These are phyloP conservation scores for Mycena kentingensis DNA, from an alignment of 768 basidiomycete genomes.

Conservation along the genomic window DNA sequence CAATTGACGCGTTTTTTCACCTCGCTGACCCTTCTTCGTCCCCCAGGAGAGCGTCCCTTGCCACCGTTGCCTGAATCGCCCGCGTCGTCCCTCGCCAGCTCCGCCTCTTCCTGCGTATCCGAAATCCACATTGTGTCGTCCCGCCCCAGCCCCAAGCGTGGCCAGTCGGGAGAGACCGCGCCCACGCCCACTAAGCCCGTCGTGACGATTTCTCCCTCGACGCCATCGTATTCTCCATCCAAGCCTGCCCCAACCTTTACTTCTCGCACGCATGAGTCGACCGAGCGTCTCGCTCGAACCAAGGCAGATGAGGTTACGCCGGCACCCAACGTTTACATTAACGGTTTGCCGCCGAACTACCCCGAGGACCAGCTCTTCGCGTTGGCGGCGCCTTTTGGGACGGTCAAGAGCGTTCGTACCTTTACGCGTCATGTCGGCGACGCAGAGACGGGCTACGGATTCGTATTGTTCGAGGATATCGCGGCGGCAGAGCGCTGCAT, in stretches of 20 bases:
- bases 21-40: conserved; percentile 6
- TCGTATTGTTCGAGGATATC: conserved; percentile 53
- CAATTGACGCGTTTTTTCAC: not conserved
- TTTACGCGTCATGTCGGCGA: conserved; percentile 84
- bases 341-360: conserved; percentile 81
- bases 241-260: too few species aligned
- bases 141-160: not conserved
- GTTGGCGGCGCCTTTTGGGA: conserved; percentile 71
- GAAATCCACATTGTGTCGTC: not conserved
- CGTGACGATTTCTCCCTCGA: not conserved
- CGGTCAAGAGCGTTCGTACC: conserved; percentile 75
- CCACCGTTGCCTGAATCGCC: conserved; percentile 15
- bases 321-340: conserved; percentile 86
- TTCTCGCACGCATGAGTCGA: too few species aligned
- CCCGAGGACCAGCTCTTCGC: conserved; percentile 78
- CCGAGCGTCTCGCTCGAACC: not conserved
- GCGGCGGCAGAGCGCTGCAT: conserved; percentile 78
- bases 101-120: not conserved
- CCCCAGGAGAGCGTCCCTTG: not conserved
- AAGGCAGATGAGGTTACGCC: conserved; percentile 26
- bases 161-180: conserved; percentile 1
- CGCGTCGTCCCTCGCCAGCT: not conserved
- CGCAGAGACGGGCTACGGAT: conserved; percentile 50
- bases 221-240: not conserved
- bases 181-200: not conserved